phyloP scores from a whole-genome alignment of 306 rosid genomes.

The Dryas alaskensis region DNA sequence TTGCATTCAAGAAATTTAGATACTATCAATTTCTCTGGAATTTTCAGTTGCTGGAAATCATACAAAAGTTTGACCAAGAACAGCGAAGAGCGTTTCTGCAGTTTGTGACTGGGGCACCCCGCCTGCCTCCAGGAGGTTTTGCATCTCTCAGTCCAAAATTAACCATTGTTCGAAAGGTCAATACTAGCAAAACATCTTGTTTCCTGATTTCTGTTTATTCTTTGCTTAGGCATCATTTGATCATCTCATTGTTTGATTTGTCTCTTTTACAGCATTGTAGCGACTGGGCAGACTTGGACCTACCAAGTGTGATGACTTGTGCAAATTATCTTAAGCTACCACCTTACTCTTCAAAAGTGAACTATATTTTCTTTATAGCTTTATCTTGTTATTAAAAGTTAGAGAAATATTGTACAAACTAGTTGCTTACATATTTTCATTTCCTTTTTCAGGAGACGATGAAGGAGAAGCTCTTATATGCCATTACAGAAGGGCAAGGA shows the following conservation, averaged over 20 bases:
- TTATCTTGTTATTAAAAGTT: not conserved
- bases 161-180: constrained; percentile 88
- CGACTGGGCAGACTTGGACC: constrained; percentile 65
- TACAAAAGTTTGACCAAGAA: constrained; percentile 62
- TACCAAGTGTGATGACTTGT: constrained; percentile 99
- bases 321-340: constrained; percentile 98
- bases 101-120: constrained; percentile 95
- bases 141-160: constrained; percentile 95
- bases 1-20: constrained; percentile 6
- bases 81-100: constrained; percentile 86
- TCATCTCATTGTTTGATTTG: constrained; percentile 11
- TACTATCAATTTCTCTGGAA: constrained; percentile 20
- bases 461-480: constrained; percentile 89
- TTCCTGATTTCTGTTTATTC: not conserved
- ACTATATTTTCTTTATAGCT: constrained; percentile 19
- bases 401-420: not conserved
- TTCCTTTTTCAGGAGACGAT: constrained; percentile 68
- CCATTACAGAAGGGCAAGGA: constrained; percentile 95
- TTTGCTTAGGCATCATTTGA: constrained; percentile 4
- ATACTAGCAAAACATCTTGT: not conserved
- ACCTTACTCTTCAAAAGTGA: constrained; percentile 87
- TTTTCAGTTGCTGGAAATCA: constrained; percentile 78
- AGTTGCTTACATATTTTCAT: not conserved
- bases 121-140: constrained; percentile 96
- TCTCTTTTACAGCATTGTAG: constrained; percentile 62